Evolutionary conservation across 2,329 filamentous ascomycete species (phyloP).

Genomic region (Neofusicoccum ribis): DNA sequence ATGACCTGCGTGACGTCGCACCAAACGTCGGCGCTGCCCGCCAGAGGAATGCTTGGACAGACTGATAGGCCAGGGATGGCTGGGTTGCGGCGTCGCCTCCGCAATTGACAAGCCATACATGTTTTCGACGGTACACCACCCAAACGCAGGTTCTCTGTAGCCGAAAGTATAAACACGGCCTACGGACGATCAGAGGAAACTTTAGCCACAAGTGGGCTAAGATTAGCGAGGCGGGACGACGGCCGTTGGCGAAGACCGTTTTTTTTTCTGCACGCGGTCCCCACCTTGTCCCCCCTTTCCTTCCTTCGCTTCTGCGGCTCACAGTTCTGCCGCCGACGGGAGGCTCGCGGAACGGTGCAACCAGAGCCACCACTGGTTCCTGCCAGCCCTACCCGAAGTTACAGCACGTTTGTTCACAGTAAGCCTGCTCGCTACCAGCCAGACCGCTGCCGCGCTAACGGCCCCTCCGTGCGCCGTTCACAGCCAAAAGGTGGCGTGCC

Average conservation of each 20-base stretch:
- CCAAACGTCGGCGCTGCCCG: neutral
- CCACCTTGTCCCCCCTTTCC: neutral
- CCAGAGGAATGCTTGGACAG: neutral
- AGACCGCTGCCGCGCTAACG: neutral
- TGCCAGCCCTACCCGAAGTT: conserved; percentile 13
- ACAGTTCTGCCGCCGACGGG: neutral
- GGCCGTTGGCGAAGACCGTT: conserved; percentile 8
- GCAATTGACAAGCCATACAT: neutral
- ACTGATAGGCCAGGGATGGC: neutral
- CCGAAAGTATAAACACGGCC: neutral
- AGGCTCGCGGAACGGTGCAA: neutral
- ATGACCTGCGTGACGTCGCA: neutral
- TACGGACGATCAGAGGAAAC: neutral
- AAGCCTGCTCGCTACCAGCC: conserved; percentile 1
- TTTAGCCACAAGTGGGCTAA: neutral
- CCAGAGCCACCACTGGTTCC: neutral
- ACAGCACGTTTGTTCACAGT: conserved; percentile 4
- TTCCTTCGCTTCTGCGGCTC: conserved; percentile 6
- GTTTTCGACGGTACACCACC: neutral
- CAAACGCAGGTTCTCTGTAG: neutral
- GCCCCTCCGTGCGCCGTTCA: conserved; percentile 4
- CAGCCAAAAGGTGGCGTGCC: conserved; percentile 12
- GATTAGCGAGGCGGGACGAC: neutral
- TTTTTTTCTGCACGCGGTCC: conserved; percentile 1
- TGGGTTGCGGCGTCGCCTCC: neutral